Evolutionary conservation across 805 yeast genomes (phyloP).

Genomic region (Metschnikowia bowlesiae): DNA sequence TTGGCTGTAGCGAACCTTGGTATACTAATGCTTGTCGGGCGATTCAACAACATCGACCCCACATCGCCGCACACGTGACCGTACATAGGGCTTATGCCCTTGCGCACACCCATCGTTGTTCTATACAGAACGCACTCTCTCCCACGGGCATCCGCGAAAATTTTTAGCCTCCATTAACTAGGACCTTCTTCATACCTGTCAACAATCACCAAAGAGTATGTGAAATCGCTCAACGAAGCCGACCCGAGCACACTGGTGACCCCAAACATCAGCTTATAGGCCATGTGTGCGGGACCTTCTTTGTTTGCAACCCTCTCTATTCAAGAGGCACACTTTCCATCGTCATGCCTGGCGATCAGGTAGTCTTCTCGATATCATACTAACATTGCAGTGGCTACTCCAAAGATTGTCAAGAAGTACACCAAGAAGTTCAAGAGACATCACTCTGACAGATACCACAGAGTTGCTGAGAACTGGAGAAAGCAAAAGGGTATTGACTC

Average conservation of each 20-base stretch:
- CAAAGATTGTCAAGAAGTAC: slow-evolving; percentile 99
- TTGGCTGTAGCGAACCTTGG: not conserved
- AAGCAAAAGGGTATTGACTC: slow-evolving; percentile 99
- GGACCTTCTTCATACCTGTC: slow-evolving; percentile 14
- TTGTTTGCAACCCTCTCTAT: not conserved
- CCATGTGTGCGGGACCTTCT: not conserved
- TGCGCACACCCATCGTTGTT: slow-evolving; percentile 1
- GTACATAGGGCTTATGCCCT: slow-evolving; percentile 16
- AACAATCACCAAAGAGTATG: slow-evolving; percentile 21
- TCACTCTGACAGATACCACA: slow-evolving; percentile 99
- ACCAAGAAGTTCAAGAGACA: slow-evolving; percentile 99
- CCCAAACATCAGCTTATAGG: not conserved
- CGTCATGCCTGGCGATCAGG: not conserved
- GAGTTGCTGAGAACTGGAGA: slow-evolving; percentile 99
- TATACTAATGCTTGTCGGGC: not conserved
- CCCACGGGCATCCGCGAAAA: slow-evolving; percentile 19
- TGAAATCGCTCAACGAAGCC: slow-evolving; percentile 1
- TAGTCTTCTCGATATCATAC: slow-evolving; percentile 11
- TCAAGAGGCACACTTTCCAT: not conserved
- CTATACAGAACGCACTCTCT: slow-evolving; percentile 4
- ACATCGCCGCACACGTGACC: slow-evolving; percentile 10
- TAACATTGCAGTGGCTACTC: slow-evolving; percentile 79
- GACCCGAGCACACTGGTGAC: not conserved
- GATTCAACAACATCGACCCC: not conserved
- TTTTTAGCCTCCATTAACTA: slow-evolving; percentile 13